phyloP scores from a whole-genome alignment of 2,329 filamentous ascomycete genomes.

The Ophiognomonia clavigignenti-juglandacearum region DNA sequence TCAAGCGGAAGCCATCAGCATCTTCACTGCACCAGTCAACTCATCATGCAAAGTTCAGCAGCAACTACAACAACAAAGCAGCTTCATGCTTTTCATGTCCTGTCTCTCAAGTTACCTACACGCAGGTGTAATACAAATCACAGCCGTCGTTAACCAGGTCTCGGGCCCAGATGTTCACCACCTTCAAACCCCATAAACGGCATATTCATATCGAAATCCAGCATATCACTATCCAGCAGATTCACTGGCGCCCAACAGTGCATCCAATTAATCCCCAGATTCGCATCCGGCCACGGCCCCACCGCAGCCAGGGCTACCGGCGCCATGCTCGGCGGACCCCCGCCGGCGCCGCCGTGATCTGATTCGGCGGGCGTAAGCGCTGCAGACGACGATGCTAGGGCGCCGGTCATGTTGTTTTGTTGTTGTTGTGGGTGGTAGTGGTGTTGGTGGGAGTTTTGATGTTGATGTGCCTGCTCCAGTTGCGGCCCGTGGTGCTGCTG shows the following conservation, averaged over 20 bases:
- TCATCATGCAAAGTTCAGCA: no score
- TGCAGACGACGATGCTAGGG: background rate
- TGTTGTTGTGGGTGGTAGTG: background rate
- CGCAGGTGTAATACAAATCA: no score
- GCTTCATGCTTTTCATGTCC: no score
- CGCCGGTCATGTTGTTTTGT: background rate
- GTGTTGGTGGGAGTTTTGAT: background rate
- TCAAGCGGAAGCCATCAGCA: no score
- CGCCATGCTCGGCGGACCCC: no score
- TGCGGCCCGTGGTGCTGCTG: background rate
- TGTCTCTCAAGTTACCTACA: no score
- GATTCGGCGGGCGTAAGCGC: background rate
- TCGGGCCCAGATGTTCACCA: background rate
- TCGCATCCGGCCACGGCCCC: conserved; percentile 10
- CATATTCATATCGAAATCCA: conserved; percentile 19
- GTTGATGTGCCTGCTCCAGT: no score
- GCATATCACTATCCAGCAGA: conserved; percentile 21
- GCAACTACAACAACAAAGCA: no score
- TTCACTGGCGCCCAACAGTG: conserved; percentile 24
- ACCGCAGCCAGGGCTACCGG: background rate
- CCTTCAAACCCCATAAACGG: conserved; percentile 19
- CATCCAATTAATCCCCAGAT: conserved; percentile 16
- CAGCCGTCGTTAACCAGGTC: no score
- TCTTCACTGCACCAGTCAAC: no score
- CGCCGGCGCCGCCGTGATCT: background rate